Conservation (phyloP, 1,284 basidiomycete species). For the Ceratobasidium sp. region DNA sequence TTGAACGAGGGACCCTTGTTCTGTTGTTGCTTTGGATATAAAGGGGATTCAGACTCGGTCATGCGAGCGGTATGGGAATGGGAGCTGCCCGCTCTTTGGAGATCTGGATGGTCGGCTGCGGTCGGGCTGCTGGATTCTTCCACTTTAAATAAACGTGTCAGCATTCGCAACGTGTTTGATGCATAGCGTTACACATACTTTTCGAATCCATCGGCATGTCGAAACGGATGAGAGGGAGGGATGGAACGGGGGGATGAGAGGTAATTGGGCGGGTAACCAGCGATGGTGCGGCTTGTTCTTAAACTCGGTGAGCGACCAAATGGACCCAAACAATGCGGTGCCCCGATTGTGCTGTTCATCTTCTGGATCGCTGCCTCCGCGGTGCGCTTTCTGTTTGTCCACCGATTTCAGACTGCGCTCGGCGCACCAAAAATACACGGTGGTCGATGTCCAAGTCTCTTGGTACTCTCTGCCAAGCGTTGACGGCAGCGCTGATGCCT, state of each 20-base stretch:
- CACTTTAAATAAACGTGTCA: not conserved
- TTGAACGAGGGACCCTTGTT: not conserved
- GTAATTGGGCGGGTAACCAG: too few relatives aligned
- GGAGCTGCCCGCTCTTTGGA: not conserved
- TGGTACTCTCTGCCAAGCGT: conserved; percentile 10
- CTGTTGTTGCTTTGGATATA: not conserved
- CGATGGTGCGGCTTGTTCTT: too few relatives aligned
- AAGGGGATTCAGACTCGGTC: not conserved
- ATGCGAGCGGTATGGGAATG: not conserved
- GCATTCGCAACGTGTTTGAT: not conserved
- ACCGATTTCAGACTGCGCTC: not conserved
- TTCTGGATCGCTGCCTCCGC: too few relatives aligned
- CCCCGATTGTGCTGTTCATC: not conserved
- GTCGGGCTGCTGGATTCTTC: conserved; percentile 5
- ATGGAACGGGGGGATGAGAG: not conserved
- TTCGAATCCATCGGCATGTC: conserved; percentile 4
- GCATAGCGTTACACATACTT: not conserved
- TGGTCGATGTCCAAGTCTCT: conserved; percentile 13
- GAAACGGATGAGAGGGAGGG: not conserved
- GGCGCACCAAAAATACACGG: conserved; percentile 1
- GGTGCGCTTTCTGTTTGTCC: not conserved
- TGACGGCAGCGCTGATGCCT: not conserved
- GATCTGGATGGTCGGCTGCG: not conserved
- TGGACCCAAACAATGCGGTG: not conserved
- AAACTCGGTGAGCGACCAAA: not conserved